Percentiles rank a stretch among this genome's conserved stretches.
Evolutionary conservation across 768 basidiomycete species (phyloP).

Genomic region (Kwoniella newhampshirensis): DNA sequence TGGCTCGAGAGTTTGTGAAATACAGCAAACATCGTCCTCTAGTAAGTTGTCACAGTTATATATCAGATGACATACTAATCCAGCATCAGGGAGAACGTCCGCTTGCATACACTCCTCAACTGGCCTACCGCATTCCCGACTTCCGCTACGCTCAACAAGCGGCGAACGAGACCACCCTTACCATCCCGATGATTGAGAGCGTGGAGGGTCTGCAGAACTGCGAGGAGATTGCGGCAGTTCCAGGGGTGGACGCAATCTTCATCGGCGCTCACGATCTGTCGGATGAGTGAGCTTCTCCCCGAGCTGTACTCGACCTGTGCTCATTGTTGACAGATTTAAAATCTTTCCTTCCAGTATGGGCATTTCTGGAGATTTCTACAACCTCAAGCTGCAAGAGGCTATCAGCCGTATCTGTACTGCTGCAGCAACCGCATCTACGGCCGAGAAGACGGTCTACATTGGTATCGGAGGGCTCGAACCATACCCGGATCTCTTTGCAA

Average conservation of each 20-base stretch:
- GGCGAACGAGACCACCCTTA: conserved; percentile 10
- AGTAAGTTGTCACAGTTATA: neutral
- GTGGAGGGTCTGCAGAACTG: conserved; percentile 22
- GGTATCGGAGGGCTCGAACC: conserved; percentile 24
- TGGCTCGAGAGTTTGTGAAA: conserved; percentile 11
- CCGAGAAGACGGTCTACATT: conserved; percentile 9
- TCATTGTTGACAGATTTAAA: conserved; percentile 1
- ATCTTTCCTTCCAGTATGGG: conserved; percentile 17
- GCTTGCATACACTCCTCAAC: conserved; percentile 14
- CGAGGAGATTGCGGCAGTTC: conserved; percentile 19
- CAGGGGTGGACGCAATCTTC: conserved; percentile 16
- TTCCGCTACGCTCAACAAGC: conserved; percentile 4
- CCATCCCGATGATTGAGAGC: conserved; percentile 24
- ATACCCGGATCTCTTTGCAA: conserved; percentile 12
- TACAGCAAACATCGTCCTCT: conserved; percentile 13
- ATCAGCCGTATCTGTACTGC: conserved; percentile 18
- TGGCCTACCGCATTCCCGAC: conserved; percentile 19
- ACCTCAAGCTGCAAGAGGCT: conserved; percentile 14
- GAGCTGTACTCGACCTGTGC: neutral
- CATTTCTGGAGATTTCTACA: conserved; percentile 15
- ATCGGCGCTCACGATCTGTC: conserved; percentile 17
- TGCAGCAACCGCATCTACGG: neutral
- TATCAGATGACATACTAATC: too few relatives aligned
- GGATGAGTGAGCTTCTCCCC: conserved; percentile 14
- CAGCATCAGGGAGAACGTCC: conserved; percentile 19